Evolutionary conservation across 768 basidiomycete genomes (phyloP).

Genomic region (Psilocybe tampanensis): DNA sequence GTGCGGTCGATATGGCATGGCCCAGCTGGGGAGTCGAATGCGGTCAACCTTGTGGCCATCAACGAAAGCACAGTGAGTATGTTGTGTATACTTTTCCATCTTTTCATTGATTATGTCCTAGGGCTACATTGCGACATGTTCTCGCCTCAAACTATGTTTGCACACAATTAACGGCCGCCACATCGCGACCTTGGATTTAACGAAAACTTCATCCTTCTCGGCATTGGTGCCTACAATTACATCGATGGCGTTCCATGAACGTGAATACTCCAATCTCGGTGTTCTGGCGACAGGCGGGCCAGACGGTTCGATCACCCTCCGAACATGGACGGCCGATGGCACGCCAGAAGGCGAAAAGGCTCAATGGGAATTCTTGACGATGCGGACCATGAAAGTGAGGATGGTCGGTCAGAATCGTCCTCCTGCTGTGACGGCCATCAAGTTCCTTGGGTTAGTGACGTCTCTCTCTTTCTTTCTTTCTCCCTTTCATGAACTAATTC

Average conservation of each 20-base stretch:
- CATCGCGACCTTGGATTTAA: conserved; percentile 71
- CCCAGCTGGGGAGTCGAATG: conserved; percentile 35
- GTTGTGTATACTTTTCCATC: not conserved
- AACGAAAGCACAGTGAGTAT: conserved; percentile 83
- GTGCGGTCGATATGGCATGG: conserved; percentile 80
- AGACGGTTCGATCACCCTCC: conserved; percentile 76
- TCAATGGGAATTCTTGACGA: conserved; percentile 72
- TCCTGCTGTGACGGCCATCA: conserved; percentile 73
- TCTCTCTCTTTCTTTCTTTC: not conserved
- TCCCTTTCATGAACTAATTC: not conserved
- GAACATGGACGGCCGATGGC: conserved; percentile 83
- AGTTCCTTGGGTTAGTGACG: conserved; percentile 70
- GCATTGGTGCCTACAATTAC: conserved; percentile 60
- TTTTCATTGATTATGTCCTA: conserved; percentile 27
- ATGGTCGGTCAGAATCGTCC: conserved; percentile 41
- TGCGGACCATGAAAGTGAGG: conserved; percentile 68
- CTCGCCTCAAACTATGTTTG: conserved; percentile 65
- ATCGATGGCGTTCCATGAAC: conserved; percentile 83
- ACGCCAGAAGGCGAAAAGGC: conserved; percentile 69
- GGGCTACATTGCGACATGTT: conserved; percentile 91
- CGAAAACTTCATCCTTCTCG: conserved; percentile 42
- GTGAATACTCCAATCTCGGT: conserved; percentile 80
- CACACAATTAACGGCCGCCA: conserved; percentile 87
- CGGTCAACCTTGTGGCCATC: conserved; percentile 72
- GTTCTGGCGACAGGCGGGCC: conserved; percentile 80